Percentiles rank a stretch among this genome's conserved stretches.
Evolutionary conservation across 139 green algal species (phyloP).

Genomic region (Coelastrella sp.): DNA sequence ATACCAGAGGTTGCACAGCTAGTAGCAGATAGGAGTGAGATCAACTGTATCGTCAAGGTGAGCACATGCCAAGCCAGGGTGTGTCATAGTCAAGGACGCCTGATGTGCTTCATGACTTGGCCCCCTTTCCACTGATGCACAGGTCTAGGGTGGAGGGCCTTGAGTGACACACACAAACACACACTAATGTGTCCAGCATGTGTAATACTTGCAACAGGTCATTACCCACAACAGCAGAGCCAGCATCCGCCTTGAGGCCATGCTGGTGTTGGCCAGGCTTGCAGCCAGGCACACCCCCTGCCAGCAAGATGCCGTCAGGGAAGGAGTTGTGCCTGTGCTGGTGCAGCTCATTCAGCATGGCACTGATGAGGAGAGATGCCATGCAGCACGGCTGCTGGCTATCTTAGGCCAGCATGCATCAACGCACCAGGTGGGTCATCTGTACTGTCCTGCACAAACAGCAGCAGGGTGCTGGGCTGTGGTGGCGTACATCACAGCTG

Average conservation of each 20-base stretch:
- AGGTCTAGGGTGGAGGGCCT: too few species aligned
- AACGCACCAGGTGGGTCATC: constrained; percentile 23
- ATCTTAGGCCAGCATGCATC: constrained; percentile 36
- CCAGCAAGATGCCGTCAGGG: constrained; percentile 38
- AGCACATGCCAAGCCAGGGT: not conserved
- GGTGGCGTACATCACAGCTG: not conserved
- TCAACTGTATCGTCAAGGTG: constrained; percentile 18
- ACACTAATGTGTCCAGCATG: too few species aligned
- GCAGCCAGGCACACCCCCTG: not conserved
- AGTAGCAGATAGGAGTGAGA: constrained; percentile 13
- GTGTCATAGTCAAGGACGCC: not conserved
- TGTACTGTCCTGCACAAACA: not conserved
- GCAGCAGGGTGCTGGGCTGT: not conserved
- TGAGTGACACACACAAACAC: too few species aligned
- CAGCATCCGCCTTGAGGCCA: not conserved
- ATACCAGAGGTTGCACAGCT: constrained; percentile 4
- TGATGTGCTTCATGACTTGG: too few species aligned
- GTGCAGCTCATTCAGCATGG: constrained; percentile 23
- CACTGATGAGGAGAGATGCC: constrained; percentile 30
- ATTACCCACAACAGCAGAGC: not conserved
- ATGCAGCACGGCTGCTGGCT: constrained; percentile 22
- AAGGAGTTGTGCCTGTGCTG: constrained; percentile 34
- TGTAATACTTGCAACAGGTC: not conserved
- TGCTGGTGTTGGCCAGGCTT: constrained; percentile 37
- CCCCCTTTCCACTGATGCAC: too few species aligned